Evolutionary conservation across 306 rosid genomes (phyloP).

Genomic region (Fragaria nilgerrensis): DNA sequence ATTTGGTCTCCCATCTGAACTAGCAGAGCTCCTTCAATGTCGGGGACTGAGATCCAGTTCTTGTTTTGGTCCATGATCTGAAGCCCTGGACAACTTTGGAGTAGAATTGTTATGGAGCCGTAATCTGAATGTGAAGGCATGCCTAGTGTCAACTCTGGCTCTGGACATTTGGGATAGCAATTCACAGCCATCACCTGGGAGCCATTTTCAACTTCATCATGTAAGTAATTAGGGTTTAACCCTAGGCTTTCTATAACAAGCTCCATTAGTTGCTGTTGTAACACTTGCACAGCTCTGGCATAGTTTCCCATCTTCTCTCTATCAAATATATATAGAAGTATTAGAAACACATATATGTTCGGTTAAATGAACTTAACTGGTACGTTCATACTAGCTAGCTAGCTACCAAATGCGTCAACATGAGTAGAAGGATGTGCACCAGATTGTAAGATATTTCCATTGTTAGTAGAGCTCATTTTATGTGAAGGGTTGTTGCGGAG

Average conservation of each 20-base stretch:
- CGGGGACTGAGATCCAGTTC: constrained; percentile 45
- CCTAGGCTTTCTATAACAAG: constrained; percentile 40
- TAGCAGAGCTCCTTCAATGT: constrained; percentile 40
- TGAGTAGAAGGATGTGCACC: too few relatives aligned
- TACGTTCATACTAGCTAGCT: background rate
- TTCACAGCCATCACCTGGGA: constrained; percentile 42
- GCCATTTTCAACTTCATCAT: constrained; percentile 41
- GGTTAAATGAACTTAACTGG: background rate
- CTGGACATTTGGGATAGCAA: constrained; percentile 52
- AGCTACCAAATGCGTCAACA: background rate
- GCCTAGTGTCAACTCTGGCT: constrained; percentile 49
- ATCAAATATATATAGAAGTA: background rate
- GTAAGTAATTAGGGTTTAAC: constrained; percentile 33
- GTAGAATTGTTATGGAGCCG: constrained; percentile 44
- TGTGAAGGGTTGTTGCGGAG: too few relatives aligned
- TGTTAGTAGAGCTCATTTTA: too few relatives aligned
- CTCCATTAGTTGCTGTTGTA: constrained; percentile 39
- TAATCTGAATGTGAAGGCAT: constrained; percentile 53
- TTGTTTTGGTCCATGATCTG: constrained; percentile 32
- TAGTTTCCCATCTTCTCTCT: constrained; percentile 60
- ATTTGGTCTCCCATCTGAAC: constrained; percentile 55
- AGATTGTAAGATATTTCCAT: too few relatives aligned
- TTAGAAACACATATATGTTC: background rate
- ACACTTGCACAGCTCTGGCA: constrained; percentile 32
- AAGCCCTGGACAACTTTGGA: constrained; percentile 43